Evolutionary conservation across 2,329 filamentous ascomycete species (phyloP).

Genomic region (Paraphaeosphaeria sporulosa): DNA sequence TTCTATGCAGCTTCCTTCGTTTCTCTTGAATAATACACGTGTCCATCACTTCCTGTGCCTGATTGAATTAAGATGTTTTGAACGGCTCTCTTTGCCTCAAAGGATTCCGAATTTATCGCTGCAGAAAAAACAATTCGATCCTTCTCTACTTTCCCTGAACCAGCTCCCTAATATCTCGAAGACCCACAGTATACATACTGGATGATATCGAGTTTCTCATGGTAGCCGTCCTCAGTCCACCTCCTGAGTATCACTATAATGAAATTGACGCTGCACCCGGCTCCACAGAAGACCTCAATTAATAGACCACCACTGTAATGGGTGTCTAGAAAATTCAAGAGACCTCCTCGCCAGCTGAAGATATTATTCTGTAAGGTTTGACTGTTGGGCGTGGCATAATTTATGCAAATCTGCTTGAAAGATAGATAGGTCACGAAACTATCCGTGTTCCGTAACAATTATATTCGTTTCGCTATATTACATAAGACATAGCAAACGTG

Average conservation of each 20-base stretch:
- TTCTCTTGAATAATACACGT: not conserved
- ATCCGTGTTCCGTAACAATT: not conserved
- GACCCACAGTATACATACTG: not conserved
- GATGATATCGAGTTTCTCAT: not conserved
- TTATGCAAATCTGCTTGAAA: not conserved
- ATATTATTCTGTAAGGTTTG: not conserved
- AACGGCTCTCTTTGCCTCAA: not conserved
- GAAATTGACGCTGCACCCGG: not conserved
- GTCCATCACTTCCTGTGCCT: not conserved
- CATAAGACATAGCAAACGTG: not conserved
- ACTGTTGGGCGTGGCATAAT: not conserved
- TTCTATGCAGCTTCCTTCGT: not conserved
- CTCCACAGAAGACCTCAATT: not conserved
- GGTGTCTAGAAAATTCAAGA: not conserved
- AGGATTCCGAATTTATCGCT: not conserved
- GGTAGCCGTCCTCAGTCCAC: not conserved
- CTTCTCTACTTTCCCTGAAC: too few species aligned
- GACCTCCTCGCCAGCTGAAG: conserved; percentile 2
- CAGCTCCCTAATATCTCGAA: conserved; percentile 1
- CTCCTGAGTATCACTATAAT: not conserved
- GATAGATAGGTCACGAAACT: not conserved
- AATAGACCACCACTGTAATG: not conserved
- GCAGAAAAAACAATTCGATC: not conserved
- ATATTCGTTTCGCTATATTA: not conserved
- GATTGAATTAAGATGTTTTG: not conserved